Evolutionary conservation across 805 yeast species (phyloP).

Genomic region (Pichia heedii): DNA sequence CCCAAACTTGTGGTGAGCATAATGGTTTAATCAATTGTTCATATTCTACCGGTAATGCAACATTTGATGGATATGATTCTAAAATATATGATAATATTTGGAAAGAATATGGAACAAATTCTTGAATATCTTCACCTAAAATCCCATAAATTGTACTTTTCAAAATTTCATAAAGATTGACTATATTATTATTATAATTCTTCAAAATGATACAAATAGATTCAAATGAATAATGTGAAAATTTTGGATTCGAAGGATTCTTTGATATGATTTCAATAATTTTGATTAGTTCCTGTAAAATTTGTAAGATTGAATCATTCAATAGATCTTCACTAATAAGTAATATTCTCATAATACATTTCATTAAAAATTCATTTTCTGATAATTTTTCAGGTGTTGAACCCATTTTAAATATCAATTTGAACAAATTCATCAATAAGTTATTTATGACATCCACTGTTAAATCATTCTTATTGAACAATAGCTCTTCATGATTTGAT

Average conservation of each 20-base stretch:
- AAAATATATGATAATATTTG: slow-evolving; percentile 79
- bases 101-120: slow-evolving; percentile 86
- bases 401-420: slow-evolving; percentile 50
- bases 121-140: slow-evolving; percentile 80
- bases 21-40: slow-evolving; percentile 68
- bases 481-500: slow-evolving; percentile 41
- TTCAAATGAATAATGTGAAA: slow-evolving; percentile 86
- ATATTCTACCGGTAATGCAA: slow-evolving; percentile 55
- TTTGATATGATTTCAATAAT: slow-evolving; percentile 65
- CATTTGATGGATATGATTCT: slow-evolving; percentile 43
- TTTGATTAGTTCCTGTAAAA: slow-evolving; percentile 55
- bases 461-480: slow-evolving; percentile 70
- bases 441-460: slow-evolving; percentile 48
- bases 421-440: slow-evolving; percentile 56
- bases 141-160: slow-evolving; percentile 62
- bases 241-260: slow-evolving; percentile 94
- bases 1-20: slow-evolving; percentile 90
- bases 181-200: slow-evolving; percentile 30
- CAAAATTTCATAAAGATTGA: slow-evolving; percentile 39
- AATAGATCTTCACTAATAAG: slow-evolving; percentile 63
- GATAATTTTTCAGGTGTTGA: slow-evolving; percentile 82
- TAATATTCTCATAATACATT: slow-evolving; percentile 74
- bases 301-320: slow-evolving; percentile 35
- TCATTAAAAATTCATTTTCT: slow-evolving; percentile 91
- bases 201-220: slow-evolving; percentile 70